phyloP scores from a whole-genome alignment of 83 land plant genomes.

The Diphasiastrum complanatum region DNA sequence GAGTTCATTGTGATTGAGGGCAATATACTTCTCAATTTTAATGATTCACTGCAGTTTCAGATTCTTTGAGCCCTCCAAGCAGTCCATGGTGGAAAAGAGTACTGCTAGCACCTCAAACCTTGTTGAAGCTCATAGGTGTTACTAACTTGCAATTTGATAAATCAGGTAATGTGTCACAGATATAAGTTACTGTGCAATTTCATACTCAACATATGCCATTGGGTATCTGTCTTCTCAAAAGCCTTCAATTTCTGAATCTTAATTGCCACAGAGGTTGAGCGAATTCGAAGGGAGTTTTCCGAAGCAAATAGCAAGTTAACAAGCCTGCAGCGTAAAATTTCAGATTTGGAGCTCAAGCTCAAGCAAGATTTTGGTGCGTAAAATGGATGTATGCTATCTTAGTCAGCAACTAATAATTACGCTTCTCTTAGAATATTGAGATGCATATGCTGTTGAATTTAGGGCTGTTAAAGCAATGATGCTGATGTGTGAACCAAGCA shows the following conservation, averaged over 20 bases:
- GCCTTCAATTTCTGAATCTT: not conserved
- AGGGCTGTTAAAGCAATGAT: not conserved
- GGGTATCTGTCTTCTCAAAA: not conserved
- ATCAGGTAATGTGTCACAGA: slow-evolving; percentile 42
- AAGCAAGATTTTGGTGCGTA: slow-evolving; percentile 76
- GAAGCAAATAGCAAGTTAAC: slow-evolving; percentile 61
- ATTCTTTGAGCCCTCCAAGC: too few species aligned
- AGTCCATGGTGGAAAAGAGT: slow-evolving; percentile 64
- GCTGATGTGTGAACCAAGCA: not conserved
- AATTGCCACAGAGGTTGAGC: slow-evolving; percentile 55
- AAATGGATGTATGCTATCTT: slow-evolving; percentile 3
- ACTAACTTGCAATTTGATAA: slow-evolving; percentile 51
- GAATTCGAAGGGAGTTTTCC: slow-evolving; percentile 61
- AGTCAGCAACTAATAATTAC: not conserved
- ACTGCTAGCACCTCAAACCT: slow-evolving; percentile 36
- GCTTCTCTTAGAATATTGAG: not conserved
- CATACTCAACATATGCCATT: not conserved
- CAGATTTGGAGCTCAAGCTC: slow-evolving; percentile 60
- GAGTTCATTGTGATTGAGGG: too few species aligned
- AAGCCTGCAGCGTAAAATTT: slow-evolving; percentile 63
- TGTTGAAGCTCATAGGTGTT: slow-evolving; percentile 41
- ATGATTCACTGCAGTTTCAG: too few species aligned
- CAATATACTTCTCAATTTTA: too few species aligned
- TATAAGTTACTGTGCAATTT: not conserved
- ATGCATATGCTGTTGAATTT: not conserved